A percentile compares a stretch with the other conserved stretches of the same genome.
Conservation (phyloP, 1,284 basidiomycete genomes). For the Sporisorium iseilematis-ciliati region DNA sequence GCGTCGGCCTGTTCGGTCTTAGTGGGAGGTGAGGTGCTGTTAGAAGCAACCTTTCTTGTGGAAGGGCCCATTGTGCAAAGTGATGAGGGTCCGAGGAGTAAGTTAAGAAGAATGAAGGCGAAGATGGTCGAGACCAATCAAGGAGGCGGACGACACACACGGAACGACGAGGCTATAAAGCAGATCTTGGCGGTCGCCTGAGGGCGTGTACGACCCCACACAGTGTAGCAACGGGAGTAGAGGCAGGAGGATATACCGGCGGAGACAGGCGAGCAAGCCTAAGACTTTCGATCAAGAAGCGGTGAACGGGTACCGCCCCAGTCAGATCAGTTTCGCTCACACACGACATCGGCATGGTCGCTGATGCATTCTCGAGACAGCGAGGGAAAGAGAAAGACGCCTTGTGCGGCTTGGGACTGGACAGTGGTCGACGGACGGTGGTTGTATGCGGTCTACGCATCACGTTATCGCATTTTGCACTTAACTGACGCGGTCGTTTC, state of each 20-base stretch:
- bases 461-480: slow-evolving; percentile 15
- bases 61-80: slow-evolving; percentile 7
- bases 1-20: slow-evolving; percentile 2
- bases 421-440: no score
- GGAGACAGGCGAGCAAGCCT: not conserved
- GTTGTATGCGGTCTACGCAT: not conserved
- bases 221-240: not conserved
- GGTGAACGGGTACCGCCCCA: slow-evolving; percentile 25
- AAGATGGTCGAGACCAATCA: not conserved
- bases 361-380: slow-evolving; percentile 2
- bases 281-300: not conserved
- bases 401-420: no score
- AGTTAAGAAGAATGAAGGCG: not conserved
- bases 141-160: slow-evolving; percentile 9
- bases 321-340: slow-evolving; percentile 30
- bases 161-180: slow-evolving; percentile 8
- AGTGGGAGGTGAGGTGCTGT: slow-evolving; percentile 5
- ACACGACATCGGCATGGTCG: slow-evolving; percentile 39
- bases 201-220: slow-evolving; percentile 11
- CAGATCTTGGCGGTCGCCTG: not conserved
- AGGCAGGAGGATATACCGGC: slow-evolving; percentile 14
- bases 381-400: not conserved
- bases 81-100: not conserved
- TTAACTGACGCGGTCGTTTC: slow-evolving; percentile 17
- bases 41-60: slow-evolving; percentile 11